phyloP scores from a whole-genome alignment of 2,329 filamentous ascomycete species.

The Chaetomium sp. region DNA sequence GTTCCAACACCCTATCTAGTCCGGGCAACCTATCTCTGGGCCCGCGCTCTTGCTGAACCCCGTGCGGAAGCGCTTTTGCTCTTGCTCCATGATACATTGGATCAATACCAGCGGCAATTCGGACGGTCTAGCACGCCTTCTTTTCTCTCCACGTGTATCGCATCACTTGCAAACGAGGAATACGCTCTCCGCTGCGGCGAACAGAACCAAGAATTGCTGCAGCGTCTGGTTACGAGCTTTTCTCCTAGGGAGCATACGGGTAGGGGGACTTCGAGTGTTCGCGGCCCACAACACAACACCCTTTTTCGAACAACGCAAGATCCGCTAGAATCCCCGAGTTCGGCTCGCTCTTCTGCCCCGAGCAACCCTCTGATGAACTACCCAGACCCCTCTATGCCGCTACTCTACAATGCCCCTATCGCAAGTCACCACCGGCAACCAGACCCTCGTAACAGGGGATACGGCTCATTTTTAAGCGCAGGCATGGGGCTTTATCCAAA shows the following conservation, averaged over 20 bases:
- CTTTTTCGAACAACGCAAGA: background rate
- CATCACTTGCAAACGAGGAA: slow-evolving; percentile 30
- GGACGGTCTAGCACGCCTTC: slow-evolving; percentile 35
- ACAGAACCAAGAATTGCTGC: slow-evolving; percentile 10
- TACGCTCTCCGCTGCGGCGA: slow-evolving; percentile 15
- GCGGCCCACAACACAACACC: background rate
- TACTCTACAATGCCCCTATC: slow-evolving; percentile 5
- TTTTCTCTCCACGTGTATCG: slow-evolving; percentile 34
- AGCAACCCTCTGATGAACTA: slow-evolving; percentile 3
- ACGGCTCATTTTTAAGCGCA: background rate
- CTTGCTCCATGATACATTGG: slow-evolving; percentile 33
- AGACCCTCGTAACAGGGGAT: slow-evolving; percentile 8
- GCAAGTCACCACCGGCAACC: slow-evolving; percentile 8
- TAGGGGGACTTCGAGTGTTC: background rate
- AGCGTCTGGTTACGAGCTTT: slow-evolving; percentile 14
- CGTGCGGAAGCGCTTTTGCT: slow-evolving; percentile 23
- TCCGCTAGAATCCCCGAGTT: background rate
- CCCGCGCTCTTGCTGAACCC: slow-evolving; percentile 30
- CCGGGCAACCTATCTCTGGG: slow-evolving; percentile 37
- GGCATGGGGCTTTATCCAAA: slow-evolving; percentile 11
- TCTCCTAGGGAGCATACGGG: slow-evolving; percentile 18
- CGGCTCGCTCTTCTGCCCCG: background rate
- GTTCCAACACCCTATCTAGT: slow-evolving; percentile 37
- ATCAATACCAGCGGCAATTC: slow-evolving; percentile 34
- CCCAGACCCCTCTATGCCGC: background rate